Conservation (phyloP, 1,284 basidiomycete species). For the Gymnopus androsaceus region DNA sequence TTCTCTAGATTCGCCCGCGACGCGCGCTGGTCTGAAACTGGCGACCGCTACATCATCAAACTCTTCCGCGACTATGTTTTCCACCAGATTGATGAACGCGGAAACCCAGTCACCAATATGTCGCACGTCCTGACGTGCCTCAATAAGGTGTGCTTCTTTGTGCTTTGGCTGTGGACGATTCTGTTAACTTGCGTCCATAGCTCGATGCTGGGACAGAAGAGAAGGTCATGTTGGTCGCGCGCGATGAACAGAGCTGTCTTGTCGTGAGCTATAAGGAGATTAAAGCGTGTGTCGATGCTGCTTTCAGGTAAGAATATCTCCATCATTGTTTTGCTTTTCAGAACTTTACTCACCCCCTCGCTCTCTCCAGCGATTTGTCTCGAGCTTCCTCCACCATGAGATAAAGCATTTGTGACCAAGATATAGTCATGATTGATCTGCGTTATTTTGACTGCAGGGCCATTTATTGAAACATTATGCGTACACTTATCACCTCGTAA, state of each 20-base stretch:
- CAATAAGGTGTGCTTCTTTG: slow-evolving; percentile 69
- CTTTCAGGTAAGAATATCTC: slow-evolving; percentile 56
- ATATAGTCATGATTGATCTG: neutral
- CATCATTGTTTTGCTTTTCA: neutral
- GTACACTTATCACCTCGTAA: slow-evolving; percentile 28
- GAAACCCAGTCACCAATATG: slow-evolving; percentile 88
- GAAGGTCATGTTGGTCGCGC: slow-evolving; percentile 89
- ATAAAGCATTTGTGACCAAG: neutral
- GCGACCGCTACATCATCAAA: slow-evolving; percentile 97
- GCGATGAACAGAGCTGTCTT: slow-evolving; percentile 95
- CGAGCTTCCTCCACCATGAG: slow-evolving; percentile 16
- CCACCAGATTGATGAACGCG: slow-evolving; percentile 92
- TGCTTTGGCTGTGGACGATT: neutral
- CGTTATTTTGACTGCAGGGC: neutral
- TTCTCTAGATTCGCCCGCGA: slow-evolving; percentile 85
- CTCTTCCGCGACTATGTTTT: slow-evolving; percentile 99
- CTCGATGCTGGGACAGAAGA: slow-evolving; percentile 94
- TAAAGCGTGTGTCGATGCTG: slow-evolving; percentile 81
- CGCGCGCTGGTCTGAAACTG: slow-evolving; percentile 96
- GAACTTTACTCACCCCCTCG: neutral
- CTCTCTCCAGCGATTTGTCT: slow-evolving; percentile 12
- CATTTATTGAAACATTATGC: neutral
- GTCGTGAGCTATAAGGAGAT: slow-evolving; percentile 95
- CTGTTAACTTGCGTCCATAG: slow-evolving; percentile 37
- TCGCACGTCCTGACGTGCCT: slow-evolving; percentile 89